Conservation (phyloP, 2,329 filamentous ascomycete genomes). For the Paramyrothecium roridum region DNA sequence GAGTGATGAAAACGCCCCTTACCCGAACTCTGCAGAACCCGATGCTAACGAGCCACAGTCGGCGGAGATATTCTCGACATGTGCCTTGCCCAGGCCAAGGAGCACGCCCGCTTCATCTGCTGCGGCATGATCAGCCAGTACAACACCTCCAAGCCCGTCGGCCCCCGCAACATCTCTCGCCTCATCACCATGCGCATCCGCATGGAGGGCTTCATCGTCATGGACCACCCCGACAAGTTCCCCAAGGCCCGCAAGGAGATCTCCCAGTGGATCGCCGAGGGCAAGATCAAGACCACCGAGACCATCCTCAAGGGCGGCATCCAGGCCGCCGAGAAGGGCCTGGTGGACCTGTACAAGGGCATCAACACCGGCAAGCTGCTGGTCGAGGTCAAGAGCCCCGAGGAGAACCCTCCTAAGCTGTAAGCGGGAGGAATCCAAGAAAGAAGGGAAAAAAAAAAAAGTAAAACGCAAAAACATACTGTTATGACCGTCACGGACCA, state of each 20-base stretch:
- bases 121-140: slow-evolving; percentile 72
- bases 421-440: slow-evolving; percentile 7
- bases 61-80: slow-evolving; percentile 69
- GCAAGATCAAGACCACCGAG: slow-evolving; percentile 71
- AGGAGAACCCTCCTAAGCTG: slow-evolving; percentile 25
- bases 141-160: slow-evolving; percentile 53
- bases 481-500: slow-evolving; percentile 3
- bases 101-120: slow-evolving; percentile 65
- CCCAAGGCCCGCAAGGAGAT: slow-evolving; percentile 58
- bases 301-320: slow-evolving; percentile 69
- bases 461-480: not conserved
- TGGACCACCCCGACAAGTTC: slow-evolving; percentile 63
- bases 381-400: slow-evolving; percentile 25
- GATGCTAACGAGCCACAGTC: slow-evolving; percentile 29
- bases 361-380: slow-evolving; percentile 64
- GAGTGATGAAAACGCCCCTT: not conserved
- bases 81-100: slow-evolving; percentile 60
- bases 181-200: slow-evolving; percentile 54
- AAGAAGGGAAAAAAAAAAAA: not conserved
- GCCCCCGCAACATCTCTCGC: slow-evolving; percentile 54
- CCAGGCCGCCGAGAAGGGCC: slow-evolving; percentile 57
- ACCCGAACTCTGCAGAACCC: not conserved
- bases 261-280: slow-evolving; percentile 65
- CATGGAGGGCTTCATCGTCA: slow-evolving; percentile 72
- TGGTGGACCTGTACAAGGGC: slow-evolving; percentile 65